These are phyloP conservation scores for Nicotiana sylvestris DNA, from an alignment of 257 asterid species.

Conservation along the genomic window DNA sequence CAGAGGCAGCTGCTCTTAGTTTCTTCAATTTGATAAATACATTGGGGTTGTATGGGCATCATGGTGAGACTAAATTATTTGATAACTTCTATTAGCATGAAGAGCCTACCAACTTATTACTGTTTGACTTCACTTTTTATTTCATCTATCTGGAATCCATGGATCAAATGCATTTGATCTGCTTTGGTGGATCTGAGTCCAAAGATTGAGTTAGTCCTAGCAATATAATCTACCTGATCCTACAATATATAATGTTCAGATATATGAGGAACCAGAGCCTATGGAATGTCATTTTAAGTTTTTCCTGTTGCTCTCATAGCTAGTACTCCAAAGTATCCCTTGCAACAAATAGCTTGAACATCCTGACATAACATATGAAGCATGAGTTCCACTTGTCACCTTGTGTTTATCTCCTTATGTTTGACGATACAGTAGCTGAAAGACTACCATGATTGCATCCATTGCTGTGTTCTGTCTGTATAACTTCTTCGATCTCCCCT, in stretches of 20 bases:
- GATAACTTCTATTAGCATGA: neutral
- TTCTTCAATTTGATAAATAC: neutral
- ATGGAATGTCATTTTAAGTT: neutral
- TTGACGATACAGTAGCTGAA: neutral
- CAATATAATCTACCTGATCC: neutral
- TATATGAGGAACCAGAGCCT: neutral
- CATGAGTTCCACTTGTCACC: neutral
- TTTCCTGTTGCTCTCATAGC: neutral
- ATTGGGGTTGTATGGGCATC: neutral
- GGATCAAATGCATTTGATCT: neutral
- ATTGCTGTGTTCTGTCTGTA: slow-evolving; percentile 6
- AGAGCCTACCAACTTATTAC: neutral
- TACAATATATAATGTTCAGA: neutral
- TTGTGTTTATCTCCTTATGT: neutral
- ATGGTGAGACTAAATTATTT: neutral
- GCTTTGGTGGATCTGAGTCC: neutral
- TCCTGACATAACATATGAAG: neutral
- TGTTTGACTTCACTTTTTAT: neutral
- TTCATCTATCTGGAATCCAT: neutral
- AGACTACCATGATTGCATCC: neutral
- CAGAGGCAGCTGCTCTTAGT: too few species aligned
- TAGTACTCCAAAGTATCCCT: neutral
- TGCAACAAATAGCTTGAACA: neutral
- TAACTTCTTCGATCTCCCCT: neutral
- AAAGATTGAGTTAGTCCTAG: neutral